These are phyloP conservation scores for Telopea speciosissima DNA, from an alignment of 177 flowering plant species.

Conservation along the genomic window DNA sequence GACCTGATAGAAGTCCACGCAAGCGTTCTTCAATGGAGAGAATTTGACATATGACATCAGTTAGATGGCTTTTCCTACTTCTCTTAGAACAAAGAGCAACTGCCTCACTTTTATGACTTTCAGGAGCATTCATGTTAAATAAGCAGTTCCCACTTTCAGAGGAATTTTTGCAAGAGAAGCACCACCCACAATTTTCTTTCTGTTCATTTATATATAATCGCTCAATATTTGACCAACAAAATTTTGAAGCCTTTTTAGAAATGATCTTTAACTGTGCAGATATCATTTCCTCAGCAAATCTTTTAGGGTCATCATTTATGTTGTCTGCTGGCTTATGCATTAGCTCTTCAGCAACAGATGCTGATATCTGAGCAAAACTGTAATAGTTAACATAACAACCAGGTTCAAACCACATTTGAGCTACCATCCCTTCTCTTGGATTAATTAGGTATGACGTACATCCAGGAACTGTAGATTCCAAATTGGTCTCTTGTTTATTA, in stretches of 20 bases:
- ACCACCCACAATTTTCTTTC: slow-evolving; percentile 96
- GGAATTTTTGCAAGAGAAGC: slow-evolving; percentile 61
- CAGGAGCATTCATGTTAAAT: slow-evolving; percentile 36
- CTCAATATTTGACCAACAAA: slow-evolving; percentile 51
- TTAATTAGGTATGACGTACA: slow-evolving; percentile 9
- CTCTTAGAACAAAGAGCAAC: slow-evolving; percentile 32
- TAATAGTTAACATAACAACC: slow-evolving; percentile 57
- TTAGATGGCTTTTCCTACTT: slow-evolving; percentile 49
- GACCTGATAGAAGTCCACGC: slow-evolving; percentile 80
- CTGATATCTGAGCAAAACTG: slow-evolving; percentile 56
- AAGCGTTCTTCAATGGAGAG: slow-evolving; percentile 68
- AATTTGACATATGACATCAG: slow-evolving; percentile 44
- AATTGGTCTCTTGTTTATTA: slow-evolving; percentile 16
- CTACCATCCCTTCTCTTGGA: slow-evolving; percentile 13
- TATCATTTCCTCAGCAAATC: slow-evolving; percentile 51
- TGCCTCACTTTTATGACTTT: slow-evolving; percentile 26
- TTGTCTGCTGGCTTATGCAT: slow-evolving; percentile 40
- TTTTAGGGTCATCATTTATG: slow-evolving; percentile 21
- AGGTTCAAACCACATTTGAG: slow-evolving; percentile 22
- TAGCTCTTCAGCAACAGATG: slow-evolving; percentile 54
- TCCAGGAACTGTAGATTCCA: slow-evolving; percentile 12
- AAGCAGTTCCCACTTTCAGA: slow-evolving; percentile 54
- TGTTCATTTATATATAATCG: slow-evolving; percentile 21
- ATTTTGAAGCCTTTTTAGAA: slow-evolving; percentile 35
- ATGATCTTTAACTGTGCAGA: slow-evolving; percentile 56